These are phyloP conservation scores for Cicer chorassanicum DNA, from an alignment of 306 rosid species.

Conservation along the genomic window DNA sequence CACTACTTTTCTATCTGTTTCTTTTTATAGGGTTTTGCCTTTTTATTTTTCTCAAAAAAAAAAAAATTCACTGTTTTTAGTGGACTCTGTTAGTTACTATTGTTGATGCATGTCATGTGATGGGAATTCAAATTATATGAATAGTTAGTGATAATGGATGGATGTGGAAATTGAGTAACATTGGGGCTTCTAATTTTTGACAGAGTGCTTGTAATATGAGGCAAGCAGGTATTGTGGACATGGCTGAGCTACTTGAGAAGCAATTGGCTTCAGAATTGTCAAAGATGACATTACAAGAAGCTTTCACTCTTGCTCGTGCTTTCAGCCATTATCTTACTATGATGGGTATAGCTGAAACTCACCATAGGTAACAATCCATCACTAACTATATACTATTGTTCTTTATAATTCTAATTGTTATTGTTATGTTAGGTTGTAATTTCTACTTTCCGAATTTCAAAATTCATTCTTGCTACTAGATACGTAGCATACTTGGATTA, in stretches of 20 bases:
- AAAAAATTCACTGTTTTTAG: no score
- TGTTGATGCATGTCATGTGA: no score
- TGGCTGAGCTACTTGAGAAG: constrained; percentile 84
- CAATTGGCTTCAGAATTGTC: constrained; percentile 86
- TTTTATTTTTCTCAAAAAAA: no score
- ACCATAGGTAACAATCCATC: constrained; percentile 64
- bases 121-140: neutral
- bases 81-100: no score
- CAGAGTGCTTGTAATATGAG: constrained; percentile 93
- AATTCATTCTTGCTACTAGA: neutral
- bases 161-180: constrained; percentile 23
- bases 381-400: no score
- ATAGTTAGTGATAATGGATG: constrained; percentile 25
- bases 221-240: constrained; percentile 78
- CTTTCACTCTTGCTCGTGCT: constrained; percentile 83
- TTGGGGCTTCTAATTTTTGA: constrained; percentile 31
- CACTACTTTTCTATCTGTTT: neutral
- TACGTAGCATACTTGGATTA: no score
- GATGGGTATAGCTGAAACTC: constrained; percentile 95
- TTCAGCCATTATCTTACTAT: constrained; percentile 87
- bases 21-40: neutral
- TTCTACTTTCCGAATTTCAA: neutral
- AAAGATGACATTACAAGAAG: constrained; percentile 84
- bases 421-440: no score
- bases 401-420: no score